These are phyloP conservation scores for Fomitiporia mediterranea DNA, from an alignment of 1,284 basidiomycete species.

Conservation along the genomic window DNA sequence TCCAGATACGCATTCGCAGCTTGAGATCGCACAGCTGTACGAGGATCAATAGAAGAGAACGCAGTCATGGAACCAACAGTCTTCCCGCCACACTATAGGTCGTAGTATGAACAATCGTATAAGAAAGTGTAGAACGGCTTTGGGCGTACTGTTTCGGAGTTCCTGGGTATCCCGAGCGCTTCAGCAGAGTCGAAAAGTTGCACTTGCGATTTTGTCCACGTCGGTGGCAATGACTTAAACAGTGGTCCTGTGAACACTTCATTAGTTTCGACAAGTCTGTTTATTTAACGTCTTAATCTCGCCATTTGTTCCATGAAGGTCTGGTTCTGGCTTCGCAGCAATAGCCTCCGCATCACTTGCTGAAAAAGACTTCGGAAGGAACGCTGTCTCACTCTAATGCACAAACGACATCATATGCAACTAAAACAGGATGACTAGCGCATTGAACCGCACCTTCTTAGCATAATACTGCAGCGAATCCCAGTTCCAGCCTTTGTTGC, in stretches of 20 bases:
- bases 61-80: conserved; percentile 5
- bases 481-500: conserved; percentile 22
- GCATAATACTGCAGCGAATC: conserved; percentile 15
- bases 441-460: conserved; percentile 3
- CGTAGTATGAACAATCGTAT: neutral
- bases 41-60: conserved; percentile 3
- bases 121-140: neutral
- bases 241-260: neutral
- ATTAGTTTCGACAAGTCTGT: neutral
- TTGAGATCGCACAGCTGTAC: conserved; percentile 9
- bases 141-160: conserved; percentile 8
- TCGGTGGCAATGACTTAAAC: conserved; percentile 1
- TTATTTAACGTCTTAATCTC: neutral
- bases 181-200: neutral
- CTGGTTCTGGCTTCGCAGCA: neutral
- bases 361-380: neutral
- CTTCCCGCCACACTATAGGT: neutral
- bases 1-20: neutral
- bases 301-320: conserved; percentile 5
- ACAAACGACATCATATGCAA: neutral
- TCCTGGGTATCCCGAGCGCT: conserved; percentile 5
- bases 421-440: neutral
- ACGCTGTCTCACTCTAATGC: conserved; percentile 4
- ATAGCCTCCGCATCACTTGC: neutral
- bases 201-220: neutral